Conservation (phyloP, 2,329 filamentous ascomycete species). For the Fonsecaea pedrosoi region DNA sequence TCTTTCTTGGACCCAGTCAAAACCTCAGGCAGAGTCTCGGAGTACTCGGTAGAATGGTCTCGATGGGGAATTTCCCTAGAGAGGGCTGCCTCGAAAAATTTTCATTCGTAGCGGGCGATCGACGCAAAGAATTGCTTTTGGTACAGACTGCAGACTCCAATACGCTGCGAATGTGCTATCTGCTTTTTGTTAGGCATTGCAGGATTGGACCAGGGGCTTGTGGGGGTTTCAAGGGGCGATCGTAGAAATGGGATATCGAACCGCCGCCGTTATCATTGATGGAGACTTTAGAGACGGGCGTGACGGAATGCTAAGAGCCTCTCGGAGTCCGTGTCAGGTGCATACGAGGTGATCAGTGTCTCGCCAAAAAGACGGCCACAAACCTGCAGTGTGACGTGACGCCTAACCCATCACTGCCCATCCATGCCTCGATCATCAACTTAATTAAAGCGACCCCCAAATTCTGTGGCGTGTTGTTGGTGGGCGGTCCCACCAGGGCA, state of each 20-base stretch:
- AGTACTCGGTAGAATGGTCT: neutral
- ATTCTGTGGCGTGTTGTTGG: slow-evolving; percentile 6
- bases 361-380: neutral
- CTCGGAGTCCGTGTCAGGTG: slow-evolving; percentile 13
- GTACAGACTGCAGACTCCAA: neutral
- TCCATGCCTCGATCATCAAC: neutral
- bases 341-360: neutral
- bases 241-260: slow-evolving; percentile 10
- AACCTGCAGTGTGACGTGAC: slow-evolving; percentile 12
- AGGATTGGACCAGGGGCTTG: neutral
- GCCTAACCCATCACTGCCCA: neutral
- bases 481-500: neutral
- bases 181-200: neutral
- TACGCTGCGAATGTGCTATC: neutral
- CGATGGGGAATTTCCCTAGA: neutral
- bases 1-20: neutral
- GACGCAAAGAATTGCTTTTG: slow-evolving; percentile 5
- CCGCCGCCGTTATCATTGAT: neutral
- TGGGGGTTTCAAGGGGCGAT: slow-evolving; percentile 1
- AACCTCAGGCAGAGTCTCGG: neutral
- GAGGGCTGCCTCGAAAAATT: neutral
- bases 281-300: neutral
- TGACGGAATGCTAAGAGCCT: neutral
- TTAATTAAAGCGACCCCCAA: slow-evolving; percentile 4
- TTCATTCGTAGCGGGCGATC: neutral